Evolutionary conservation across 306 rosid species (phyloP).

Genomic region (Sechiopsis laciniata): DNA sequence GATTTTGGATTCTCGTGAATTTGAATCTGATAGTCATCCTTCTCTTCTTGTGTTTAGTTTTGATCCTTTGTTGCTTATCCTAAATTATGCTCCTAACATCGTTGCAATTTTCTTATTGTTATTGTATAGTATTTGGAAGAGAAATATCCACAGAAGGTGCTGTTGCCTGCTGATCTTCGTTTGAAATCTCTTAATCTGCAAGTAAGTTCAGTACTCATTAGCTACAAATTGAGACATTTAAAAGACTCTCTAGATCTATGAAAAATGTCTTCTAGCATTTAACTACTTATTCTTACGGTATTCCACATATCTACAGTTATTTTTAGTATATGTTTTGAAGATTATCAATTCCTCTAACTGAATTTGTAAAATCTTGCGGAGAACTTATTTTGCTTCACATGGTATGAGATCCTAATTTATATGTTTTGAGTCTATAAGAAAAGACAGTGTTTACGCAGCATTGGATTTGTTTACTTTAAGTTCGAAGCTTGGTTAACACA

Average conservation of each 20-base stretch:
- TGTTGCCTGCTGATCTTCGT: conserved; percentile 40
- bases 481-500: background rate
- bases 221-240: background rate
- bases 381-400: background rate
- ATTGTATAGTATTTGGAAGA: conserved; percentile 42
- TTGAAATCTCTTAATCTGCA: conserved; percentile 44
- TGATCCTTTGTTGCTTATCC: conserved; percentile 5
- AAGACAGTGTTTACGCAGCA: background rate
- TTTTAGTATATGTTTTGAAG: background rate
- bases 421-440: background rate
- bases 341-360: background rate
- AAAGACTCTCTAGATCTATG: conserved; percentile 1
- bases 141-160: conserved; percentile 34
- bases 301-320: conserved; percentile 7
- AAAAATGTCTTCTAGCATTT: background rate
- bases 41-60: conserved; percentile 3
- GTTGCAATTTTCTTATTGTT: conserved; percentile 4
- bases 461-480: background rate
- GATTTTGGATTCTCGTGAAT: conserved; percentile 3
- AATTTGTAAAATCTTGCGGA: too few relatives aligned
- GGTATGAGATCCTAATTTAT: background rate
- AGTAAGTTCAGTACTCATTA: conserved; percentile 24
- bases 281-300: background rate
- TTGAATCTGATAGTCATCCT: background rate
- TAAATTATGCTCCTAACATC: background rate